Base-by-base conservation (phyloP, 805 yeast genomes). In the Yarrowia sp. region DNA sequence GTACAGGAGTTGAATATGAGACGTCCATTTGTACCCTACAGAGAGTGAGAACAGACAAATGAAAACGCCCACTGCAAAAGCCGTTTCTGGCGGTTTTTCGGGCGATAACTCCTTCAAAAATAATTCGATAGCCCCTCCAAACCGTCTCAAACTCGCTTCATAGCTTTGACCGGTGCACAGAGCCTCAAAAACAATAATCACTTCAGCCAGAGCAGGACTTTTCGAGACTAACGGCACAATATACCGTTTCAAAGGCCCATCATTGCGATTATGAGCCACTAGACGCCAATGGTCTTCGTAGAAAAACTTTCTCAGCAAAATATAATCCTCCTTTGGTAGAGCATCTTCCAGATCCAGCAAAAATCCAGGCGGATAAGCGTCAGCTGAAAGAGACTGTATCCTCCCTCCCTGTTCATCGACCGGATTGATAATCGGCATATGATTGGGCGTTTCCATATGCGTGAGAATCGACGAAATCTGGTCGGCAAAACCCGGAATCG, bases 11-110 rank as follows among this genome's bases (percentile, higher is more conserved):
- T 58, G 64, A 18, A 58, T 58, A 14, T 58, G 64, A 1, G 51
- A 58, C 10, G 64, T 58, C 64, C 64, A 58, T 18, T 58, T 58
- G 51, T 58, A 58, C 7, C 64, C 64, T n/a, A 58, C 64, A 10
- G 64, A 58, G 28, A 58, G 51, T 1, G 64, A 43, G 14, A 58
- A 58, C 13, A 58, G 13, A 36, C 64, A 58, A 9, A 58, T 58
- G 51, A 58, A 58, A 15, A 58, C 64, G 4, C 64, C 64, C 6
- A 58, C 64, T 8, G 64, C 64, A 58, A 58, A 58, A 0, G 64
- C 51, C n/a, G 64, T 43, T 10, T 58, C 64, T 8, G 64, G 64
- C 13, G 64, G 64, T 6, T 58, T 44, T 33, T 58, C 64, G 13
- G 51, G 51, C n/a, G 43, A 17, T 51, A 58, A 13, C 8, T 58